Evolutionary conservation across 1,139 yeast genomes (phyloP).

Genomic region (Wickerhamiella infanticola): DNA sequence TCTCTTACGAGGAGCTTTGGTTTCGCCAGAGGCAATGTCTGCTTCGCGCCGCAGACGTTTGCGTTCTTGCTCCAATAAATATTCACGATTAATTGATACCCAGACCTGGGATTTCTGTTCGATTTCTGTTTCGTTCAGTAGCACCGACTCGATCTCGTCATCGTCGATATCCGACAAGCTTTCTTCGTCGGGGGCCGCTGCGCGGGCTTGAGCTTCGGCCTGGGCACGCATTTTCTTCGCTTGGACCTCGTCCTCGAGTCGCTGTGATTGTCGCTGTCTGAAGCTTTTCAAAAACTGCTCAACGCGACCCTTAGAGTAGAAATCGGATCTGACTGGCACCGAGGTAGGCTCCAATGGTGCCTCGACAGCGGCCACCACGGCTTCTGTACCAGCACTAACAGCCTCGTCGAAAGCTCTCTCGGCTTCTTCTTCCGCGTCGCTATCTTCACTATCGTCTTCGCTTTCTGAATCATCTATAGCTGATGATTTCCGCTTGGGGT

Average conservation of each 20-base stretch:
- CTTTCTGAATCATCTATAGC: not conserved
- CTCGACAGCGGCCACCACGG: not conserved
- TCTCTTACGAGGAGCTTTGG: conserved; percentile 24
- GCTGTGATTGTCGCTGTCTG: conserved; percentile 11
- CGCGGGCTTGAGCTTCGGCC: not conserved
- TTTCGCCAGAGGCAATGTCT: conserved; percentile 38
- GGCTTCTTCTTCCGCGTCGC: not conserved
- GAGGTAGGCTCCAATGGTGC: not conserved
- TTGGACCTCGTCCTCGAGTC: conserved; percentile 11
- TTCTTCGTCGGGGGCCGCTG: conserved; percentile 37
- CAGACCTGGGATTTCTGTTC: conserved; percentile 63
- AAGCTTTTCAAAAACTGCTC: conserved; percentile 13
- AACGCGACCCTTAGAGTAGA: conserved; percentile 11
- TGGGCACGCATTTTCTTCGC: conserved; percentile 5
- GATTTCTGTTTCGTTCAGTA: conserved; percentile 54
- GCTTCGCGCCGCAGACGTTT: conserved; percentile 76
- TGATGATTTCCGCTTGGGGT: not conserved
- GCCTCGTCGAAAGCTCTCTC: not conserved
- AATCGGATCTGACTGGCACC: not conserved
- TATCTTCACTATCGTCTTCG: not conserved
- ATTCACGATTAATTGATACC: conserved; percentile 81
- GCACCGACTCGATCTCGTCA: conserved; percentile 45
- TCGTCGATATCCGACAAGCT: conserved; percentile 69
- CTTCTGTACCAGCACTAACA: not conserved
- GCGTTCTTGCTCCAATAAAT: conserved; percentile 67